phyloP scores from a whole-genome alignment of 2,329 filamentous ascomycete species.

The Aplosporella prunicola region DNA sequence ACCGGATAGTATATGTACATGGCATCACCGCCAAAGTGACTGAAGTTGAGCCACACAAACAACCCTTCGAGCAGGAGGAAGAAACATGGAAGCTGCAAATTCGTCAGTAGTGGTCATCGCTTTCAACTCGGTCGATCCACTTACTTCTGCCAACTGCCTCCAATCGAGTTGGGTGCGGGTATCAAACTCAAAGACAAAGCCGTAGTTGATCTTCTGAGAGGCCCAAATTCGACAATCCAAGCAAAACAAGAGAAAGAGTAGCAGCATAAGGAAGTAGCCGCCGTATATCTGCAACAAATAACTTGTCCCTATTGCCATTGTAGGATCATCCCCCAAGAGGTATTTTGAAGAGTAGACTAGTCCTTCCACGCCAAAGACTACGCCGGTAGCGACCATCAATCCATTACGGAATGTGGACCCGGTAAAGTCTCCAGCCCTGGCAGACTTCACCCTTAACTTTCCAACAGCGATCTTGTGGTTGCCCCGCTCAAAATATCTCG shows the following conservation, averaged over 20 bases:
- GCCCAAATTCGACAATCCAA: slow-evolving; percentile 78
- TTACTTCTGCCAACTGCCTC: slow-evolving; percentile 69
- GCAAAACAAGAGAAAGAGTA: slow-evolving; percentile 76
- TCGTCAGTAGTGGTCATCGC: slow-evolving; percentile 15
- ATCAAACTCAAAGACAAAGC: slow-evolving; percentile 95
- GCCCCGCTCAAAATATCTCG: slow-evolving; percentile 85
- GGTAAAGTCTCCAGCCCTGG: slow-evolving; percentile 50
- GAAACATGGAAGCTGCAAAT: slow-evolving; percentile 62
- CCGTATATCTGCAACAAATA: slow-evolving; percentile 68
- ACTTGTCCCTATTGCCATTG: slow-evolving; percentile 25
- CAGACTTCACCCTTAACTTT: slow-evolving; percentile 67
- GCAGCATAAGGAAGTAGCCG: slow-evolving; percentile 78
- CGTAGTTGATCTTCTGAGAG: slow-evolving; percentile 81
- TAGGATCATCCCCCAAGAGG: slow-evolving; percentile 18
- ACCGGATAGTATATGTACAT: slow-evolving; percentile 85
- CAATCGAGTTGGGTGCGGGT: slow-evolving; percentile 78
- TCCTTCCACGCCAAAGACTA: slow-evolving; percentile 36
- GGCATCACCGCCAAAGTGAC: slow-evolving; percentile 50
- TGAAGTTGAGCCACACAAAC: slow-evolving; percentile 84
- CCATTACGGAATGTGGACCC: slow-evolving; percentile 52
- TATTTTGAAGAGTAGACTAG: slow-evolving; percentile 30
- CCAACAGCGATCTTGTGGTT: slow-evolving; percentile 86
- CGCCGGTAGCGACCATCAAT: slow-evolving; percentile 32
- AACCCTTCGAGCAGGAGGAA: slow-evolving; percentile 69
- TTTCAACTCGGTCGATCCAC: slow-evolving; percentile 10